Evolutionary conservation across 2,329 filamentous ascomycete genomes (phyloP).

Genomic region (Zymoseptoria brevis): DNA sequence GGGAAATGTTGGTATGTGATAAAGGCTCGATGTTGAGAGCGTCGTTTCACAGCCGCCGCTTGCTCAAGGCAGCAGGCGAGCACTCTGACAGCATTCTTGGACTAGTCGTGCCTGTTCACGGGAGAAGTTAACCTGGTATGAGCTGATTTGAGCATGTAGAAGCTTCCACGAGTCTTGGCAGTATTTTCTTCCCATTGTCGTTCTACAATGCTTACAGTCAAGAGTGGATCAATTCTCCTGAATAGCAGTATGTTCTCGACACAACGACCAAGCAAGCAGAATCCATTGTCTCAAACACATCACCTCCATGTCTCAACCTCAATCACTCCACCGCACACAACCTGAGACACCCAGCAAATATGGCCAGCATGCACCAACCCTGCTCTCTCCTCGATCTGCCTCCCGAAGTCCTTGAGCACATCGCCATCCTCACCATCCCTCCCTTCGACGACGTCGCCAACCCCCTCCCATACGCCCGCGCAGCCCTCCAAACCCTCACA

Average conservation of each 20-base stretch:
- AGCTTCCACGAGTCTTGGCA: not conserved
- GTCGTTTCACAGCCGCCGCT: too few species aligned
- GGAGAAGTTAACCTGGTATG: too few species aligned
- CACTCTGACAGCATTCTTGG: too few species aligned
- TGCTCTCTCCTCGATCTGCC: not conserved
- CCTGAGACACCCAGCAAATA: not conserved
- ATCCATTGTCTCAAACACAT: not conserved
- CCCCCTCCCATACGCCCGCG: not conserved
- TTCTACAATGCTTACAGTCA: not conserved
- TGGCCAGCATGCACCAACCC: not conserved
- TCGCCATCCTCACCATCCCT: not conserved
- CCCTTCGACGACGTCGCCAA: not conserved
- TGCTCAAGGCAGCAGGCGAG: too few species aligned
- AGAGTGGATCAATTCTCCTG: not conserved
- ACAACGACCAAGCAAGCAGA: not conserved
- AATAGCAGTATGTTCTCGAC: not conserved
- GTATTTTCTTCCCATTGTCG: not conserved
- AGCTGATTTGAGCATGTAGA: not conserved
- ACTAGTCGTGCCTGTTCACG: too few species aligned
- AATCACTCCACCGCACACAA: not conserved
- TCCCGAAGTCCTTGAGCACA: not conserved
- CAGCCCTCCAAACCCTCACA: not conserved
- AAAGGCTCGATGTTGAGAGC: not conserved
- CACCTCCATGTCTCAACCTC: not conserved
- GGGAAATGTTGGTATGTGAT: not conserved